phyloP scores from a whole-genome alignment of 371 early-diverging fungal species.

The Fennellomyces sp. region DNA sequence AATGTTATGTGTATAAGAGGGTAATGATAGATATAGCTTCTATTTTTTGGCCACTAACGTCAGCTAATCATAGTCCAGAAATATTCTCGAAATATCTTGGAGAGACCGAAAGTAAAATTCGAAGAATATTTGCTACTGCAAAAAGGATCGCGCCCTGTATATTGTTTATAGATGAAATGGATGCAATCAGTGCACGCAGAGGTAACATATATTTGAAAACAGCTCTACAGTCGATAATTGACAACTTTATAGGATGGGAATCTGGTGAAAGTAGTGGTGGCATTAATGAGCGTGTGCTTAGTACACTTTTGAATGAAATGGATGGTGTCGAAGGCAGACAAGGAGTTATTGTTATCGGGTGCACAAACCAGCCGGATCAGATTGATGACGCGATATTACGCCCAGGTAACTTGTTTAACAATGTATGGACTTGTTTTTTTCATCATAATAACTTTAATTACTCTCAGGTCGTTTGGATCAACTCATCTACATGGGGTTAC shows the following conservation, averaged over 20 bases:
- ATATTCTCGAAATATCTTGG: constrained; percentile 90
- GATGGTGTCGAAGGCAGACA: constrained; percentile 77
- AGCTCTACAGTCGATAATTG: too few relatives aligned
- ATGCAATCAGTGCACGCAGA: constrained; percentile 81
- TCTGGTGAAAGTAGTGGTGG: constrained; percentile 61
- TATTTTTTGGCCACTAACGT: too few relatives aligned
- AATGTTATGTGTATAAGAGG: constrained; percentile 81
- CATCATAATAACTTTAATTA: background rate
- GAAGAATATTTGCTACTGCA: constrained; percentile 85
- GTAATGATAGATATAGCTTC: too few relatives aligned
- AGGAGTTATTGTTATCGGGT: constrained; percentile 81
- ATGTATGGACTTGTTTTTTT: background rate
- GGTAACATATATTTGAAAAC: constrained; percentile 36
- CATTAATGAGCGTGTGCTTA: constrained; percentile 78
- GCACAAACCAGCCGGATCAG: constrained; percentile 77
- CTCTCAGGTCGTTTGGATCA: constrained; percentile 72
- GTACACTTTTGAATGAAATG: constrained; percentile 78
- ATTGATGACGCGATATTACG: constrained; percentile 90
- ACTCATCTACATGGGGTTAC: constrained; percentile 68
- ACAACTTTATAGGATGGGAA: constrained; percentile 42
- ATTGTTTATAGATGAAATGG: constrained; percentile 91
- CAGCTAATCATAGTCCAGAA: too few relatives aligned
- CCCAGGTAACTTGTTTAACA: too few relatives aligned
- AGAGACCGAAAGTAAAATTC: constrained; percentile 84
- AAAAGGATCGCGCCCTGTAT: constrained; percentile 84